Conservation (phyloP, 345 rosid species). For the Linum tenue region DNA sequence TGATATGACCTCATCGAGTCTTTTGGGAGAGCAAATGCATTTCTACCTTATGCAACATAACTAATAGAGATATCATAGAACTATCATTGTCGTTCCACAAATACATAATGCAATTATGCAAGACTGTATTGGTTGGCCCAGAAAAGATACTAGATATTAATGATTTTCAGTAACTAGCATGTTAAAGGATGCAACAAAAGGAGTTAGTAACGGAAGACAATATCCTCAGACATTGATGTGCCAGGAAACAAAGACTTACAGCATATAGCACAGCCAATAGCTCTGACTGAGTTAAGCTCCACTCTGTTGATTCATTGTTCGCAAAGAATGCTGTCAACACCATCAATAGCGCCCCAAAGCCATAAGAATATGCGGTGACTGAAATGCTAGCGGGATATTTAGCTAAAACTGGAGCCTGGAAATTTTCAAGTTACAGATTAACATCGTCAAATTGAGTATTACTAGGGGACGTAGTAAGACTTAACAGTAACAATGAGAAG, state of each 20-base stretch:
- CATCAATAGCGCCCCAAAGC: constrained; percentile 70
- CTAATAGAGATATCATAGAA: no score
- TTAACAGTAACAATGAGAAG: not conserved
- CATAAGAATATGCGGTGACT: constrained; percentile 72
- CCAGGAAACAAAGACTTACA: constrained; percentile 41
- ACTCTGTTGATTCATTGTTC: constrained; percentile 61
- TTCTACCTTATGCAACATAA: no score
- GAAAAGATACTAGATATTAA: no score
- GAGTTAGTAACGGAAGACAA: not conserved
- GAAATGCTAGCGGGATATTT: constrained; percentile 84
- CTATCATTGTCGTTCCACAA: no score
- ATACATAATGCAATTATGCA: no score
- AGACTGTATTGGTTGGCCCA: no score
- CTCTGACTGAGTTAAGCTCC: constrained; percentile 77
- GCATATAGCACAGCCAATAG: constrained; percentile 76
- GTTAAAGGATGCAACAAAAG: not conserved
- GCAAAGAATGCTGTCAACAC: constrained; percentile 53
- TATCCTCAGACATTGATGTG: not conserved
- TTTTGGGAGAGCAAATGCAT: no score
- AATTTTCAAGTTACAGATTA: constrained; percentile 11
- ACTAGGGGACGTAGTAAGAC: not conserved
- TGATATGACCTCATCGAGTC: no score
- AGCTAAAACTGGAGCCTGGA: constrained; percentile 71
- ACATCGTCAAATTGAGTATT: constrained; percentile 5
- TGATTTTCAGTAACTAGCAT: not conserved